A percentile compares a stretch with the other conserved stretches of the same genome.
These are phyloP conservation scores for Oxytropis ochrocephala DNA, from an alignment of 306 rosid species.

Conservation along the genomic window DNA sequence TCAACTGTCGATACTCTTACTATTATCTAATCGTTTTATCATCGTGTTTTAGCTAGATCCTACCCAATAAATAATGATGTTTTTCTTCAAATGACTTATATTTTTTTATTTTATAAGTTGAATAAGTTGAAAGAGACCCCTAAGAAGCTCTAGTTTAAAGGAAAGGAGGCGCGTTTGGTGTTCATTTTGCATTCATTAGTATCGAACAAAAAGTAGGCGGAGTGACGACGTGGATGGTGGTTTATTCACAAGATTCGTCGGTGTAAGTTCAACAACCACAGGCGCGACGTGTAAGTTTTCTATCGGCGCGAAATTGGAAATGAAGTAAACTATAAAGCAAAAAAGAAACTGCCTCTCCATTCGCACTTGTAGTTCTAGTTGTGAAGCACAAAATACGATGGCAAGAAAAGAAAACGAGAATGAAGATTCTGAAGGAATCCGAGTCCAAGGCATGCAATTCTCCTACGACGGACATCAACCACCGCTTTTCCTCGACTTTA, in stretches of 20 bases:
- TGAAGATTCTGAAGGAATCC: slow-evolving; percentile 34
- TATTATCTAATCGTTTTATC: too few species aligned
- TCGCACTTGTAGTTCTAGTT: not conserved
- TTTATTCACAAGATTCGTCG: not conserved
- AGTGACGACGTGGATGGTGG: slow-evolving; percentile 20
- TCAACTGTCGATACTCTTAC: too few species aligned
- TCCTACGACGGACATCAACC: slow-evolving; percentile 42
- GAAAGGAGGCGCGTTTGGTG: too few species aligned
- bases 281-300: slow-evolving; percentile 29
- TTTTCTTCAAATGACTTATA: too few species aligned
- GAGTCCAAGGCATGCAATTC: slow-evolving; percentile 71
- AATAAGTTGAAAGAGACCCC: too few species aligned
- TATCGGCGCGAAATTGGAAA: not conserved
- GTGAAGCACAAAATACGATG: slow-evolving; percentile 37
- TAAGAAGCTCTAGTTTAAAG: too few species aligned
- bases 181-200: too few species aligned
- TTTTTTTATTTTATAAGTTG: too few species aligned
- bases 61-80: too few species aligned
- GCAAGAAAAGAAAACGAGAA: slow-evolving; percentile 21
- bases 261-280: not conserved
- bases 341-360: not conserved
- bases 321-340: not conserved
- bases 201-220: not conserved
- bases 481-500: slow-evolving; percentile 66
- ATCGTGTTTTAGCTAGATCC: too few species aligned